These are phyloP conservation scores for Clavulina sp. DNA, from an alignment of 768 basidiomycete species.

Conservation along the genomic window DNA sequence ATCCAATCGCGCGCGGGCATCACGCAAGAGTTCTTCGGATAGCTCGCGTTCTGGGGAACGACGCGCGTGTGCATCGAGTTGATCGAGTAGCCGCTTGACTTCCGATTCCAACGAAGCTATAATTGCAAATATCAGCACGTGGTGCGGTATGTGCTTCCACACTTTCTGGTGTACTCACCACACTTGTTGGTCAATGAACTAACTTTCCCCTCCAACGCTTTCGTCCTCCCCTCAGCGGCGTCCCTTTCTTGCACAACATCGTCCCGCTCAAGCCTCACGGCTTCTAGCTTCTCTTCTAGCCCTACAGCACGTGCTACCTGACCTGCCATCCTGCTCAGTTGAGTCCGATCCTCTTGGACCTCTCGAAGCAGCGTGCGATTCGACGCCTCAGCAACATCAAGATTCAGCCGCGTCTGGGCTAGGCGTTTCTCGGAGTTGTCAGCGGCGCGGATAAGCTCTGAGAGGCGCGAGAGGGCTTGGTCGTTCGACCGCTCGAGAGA, in stretches of 20 bases:
- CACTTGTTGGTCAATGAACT: slow-evolving; percentile 48
- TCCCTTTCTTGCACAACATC: slow-evolving; percentile 65
- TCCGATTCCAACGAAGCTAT: slow-evolving; percentile 55
- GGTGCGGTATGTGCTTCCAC: neutral
- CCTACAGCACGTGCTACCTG: slow-evolving; percentile 55
- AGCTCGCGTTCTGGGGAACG: slow-evolving; percentile 41
- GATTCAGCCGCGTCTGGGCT: slow-evolving; percentile 62
- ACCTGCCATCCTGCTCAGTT: slow-evolving; percentile 47
- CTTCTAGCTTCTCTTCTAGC: slow-evolving; percentile 46
- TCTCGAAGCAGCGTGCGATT: slow-evolving; percentile 58
- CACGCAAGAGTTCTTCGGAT: slow-evolving; percentile 47
- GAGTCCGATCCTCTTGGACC: slow-evolving; percentile 51
- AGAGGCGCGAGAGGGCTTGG: slow-evolving; percentile 22
- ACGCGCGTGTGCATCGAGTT: slow-evolving; percentile 40
- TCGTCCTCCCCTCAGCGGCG: slow-evolving; percentile 45
- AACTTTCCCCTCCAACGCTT: slow-evolving; percentile 48
- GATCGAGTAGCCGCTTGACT: slow-evolving; percentile 43
- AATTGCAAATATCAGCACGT: neutral
- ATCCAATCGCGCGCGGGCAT: slow-evolving; percentile 46
- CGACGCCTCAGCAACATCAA: slow-evolving; percentile 63
- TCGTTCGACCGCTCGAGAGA: slow-evolving; percentile 13
- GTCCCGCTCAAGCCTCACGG: slow-evolving; percentile 56
- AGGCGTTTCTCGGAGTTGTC: slow-evolving; percentile 51
- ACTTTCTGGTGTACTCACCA: slow-evolving; percentile 35
- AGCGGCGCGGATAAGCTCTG: slow-evolving; percentile 36